Evolutionary conservation across 306 rosid species (phyloP).

Genomic region (Sophora flavescens): DNA sequence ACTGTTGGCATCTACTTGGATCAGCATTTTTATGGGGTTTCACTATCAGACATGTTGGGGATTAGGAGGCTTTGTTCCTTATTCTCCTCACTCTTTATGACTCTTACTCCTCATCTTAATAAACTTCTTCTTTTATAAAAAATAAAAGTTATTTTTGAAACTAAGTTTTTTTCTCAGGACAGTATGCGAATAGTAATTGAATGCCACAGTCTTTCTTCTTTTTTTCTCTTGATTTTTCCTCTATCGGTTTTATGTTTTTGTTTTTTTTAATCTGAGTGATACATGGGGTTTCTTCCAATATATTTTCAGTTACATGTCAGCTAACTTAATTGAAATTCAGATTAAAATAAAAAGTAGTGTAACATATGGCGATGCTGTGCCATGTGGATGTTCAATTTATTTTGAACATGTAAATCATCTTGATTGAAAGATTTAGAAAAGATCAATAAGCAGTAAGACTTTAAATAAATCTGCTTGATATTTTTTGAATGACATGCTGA

Average conservation of each 20-base stretch:
- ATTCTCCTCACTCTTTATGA: not conserved
- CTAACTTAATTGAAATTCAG: not conserved
- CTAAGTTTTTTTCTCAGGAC: not conserved
- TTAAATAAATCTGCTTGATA: not conserved
- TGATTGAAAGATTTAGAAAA: constrained; percentile 2
- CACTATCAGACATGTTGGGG: not conserved
- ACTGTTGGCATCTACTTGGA: too few species aligned
- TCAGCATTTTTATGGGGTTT: too few species aligned
- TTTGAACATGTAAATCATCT: constrained; percentile 7
- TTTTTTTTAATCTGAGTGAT: not conserved
- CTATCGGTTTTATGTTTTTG: not conserved
- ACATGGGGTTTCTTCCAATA: not conserved
- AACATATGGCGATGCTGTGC: not conserved
- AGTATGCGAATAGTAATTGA: not conserved
- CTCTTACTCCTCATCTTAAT: not conserved
- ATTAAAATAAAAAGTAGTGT: not conserved
- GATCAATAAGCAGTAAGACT: not conserved
- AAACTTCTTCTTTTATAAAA: too few species aligned
- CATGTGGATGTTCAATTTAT: constrained; percentile 6
- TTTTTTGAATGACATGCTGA: constrained; percentile 11
- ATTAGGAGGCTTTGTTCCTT: not conserved
- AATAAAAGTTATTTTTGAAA: not conserved
- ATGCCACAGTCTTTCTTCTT: not conserved
- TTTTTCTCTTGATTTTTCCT: not conserved
- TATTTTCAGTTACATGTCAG: not conserved